phyloP scores from a whole-genome alignment of 1,284 basidiomycete species.

The Cerioporus squamosus region DNA sequence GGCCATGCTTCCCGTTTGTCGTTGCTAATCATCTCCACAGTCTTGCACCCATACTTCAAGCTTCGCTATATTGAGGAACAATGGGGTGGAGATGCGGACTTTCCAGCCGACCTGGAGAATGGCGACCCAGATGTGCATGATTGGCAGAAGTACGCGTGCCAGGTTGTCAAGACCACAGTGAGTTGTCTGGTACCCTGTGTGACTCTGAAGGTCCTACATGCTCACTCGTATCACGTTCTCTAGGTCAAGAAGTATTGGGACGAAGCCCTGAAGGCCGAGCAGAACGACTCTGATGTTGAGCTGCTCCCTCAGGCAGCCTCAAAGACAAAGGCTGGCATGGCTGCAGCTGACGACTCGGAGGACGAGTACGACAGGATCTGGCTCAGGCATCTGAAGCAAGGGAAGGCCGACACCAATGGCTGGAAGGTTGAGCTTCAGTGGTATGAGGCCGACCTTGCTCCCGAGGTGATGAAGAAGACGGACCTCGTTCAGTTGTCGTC shows the following conservation, averaged over 20 bases:
- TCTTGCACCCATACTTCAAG: conserved; percentile 16
- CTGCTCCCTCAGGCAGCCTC: too few species aligned
- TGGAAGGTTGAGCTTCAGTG: conserved; percentile 3
- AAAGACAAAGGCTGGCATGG: too few species aligned
- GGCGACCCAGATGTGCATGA: neutral
- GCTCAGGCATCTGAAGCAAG: neutral
- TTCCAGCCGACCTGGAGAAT: neutral
- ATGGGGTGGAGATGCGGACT: neutral
- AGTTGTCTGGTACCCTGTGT: too few species aligned
- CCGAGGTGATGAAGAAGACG: neutral
- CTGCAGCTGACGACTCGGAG: neutral
- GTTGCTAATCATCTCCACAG: neutral
- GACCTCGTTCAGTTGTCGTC: conserved; percentile 6
- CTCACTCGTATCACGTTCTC: neutral
- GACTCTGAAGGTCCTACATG: too few species aligned
- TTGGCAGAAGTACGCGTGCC: neutral
- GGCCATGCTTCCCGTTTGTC: neutral
- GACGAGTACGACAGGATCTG: neutral
- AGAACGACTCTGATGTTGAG: neutral
- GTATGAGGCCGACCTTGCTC: neutral
- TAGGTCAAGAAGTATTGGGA: neutral
- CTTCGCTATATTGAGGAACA: neutral
- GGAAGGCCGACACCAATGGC: neutral
- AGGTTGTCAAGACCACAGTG: neutral
- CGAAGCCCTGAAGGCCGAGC: neutral